These are phyloP conservation scores for Leptomonas seymouri DNA, from an alignment of 208 protist species.

Conservation along the genomic window DNA sequence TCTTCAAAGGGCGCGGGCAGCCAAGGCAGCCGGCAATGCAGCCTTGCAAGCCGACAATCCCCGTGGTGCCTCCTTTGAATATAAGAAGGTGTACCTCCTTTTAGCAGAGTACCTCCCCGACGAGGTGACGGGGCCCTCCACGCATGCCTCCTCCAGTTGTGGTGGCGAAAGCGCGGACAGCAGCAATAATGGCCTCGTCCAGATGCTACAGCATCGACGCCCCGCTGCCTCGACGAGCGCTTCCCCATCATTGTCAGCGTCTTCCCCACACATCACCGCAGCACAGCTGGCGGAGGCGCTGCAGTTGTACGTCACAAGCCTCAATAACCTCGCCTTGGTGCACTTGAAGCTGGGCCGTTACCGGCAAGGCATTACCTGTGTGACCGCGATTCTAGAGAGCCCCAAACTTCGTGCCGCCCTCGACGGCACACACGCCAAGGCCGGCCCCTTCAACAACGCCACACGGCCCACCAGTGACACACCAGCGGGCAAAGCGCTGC, in stretches of 20 bases:
- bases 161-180: neutral
- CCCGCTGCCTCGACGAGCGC: neutral
- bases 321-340: conserved; percentile 65
- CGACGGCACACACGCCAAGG: neutral
- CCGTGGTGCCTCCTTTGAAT: conserved; percentile 56
- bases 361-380: conserved; percentile 41
- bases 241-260: conserved; percentile 4
- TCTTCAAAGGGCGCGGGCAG: conserved; percentile 31
- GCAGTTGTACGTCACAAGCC: conserved; percentile 39
- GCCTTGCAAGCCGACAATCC: conserved; percentile 47
- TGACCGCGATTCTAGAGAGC: conserved; percentile 44
- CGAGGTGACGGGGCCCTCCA: conserved; percentile 4
- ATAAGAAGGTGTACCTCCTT: conserved; percentile 74
- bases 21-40: conserved; percentile 62
- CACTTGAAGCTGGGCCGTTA: conserved; percentile 56
- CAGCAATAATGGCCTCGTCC: conserved; percentile 21
- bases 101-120: conserved; percentile 61
- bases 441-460: neutral
- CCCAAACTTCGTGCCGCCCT: conserved; percentile 17
- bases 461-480: conserved; percentile 5
- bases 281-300: conserved; percentile 19
- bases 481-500: conserved; percentile 55
- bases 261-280: neutral
- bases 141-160: neutral
- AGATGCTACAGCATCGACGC: conserved; percentile 21